Evolutionary conservation across 805 yeast genomes (phyloP).

Genomic region (Saccharomyces mikatae): DNA sequence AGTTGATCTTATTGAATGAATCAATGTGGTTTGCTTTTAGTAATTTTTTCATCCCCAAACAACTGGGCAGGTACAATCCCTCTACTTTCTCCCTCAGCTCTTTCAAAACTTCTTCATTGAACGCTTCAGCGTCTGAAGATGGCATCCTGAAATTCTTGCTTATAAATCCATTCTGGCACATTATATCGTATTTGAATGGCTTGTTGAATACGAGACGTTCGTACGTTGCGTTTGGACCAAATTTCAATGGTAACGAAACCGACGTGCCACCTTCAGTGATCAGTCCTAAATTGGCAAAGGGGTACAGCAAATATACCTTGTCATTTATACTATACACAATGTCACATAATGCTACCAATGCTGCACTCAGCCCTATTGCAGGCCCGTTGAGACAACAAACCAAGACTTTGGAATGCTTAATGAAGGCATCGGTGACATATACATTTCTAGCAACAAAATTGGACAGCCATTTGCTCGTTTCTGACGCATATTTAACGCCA

Average conservation of each 20-base stretch:
- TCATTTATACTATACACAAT: slow-evolving; percentile 60
- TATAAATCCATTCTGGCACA: slow-evolving; percentile 50
- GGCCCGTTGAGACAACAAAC: slow-evolving; percentile 81
- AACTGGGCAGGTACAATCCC: slow-evolving; percentile 35
- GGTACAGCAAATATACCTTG: slow-evolving; percentile 52
- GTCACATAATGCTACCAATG: slow-evolving; percentile 68
- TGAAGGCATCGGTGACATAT: slow-evolving; percentile 57
- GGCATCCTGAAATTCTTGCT: slow-evolving; percentile 45
- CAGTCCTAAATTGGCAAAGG: slow-evolving; percentile 76
- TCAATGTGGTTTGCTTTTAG: slow-evolving; percentile 26
- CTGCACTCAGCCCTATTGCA: slow-evolving; percentile 70
- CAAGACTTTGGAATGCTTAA: slow-evolving; percentile 62
- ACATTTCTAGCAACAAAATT: slow-evolving; percentile 65
- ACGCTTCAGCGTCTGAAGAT: slow-evolving; percentile 34
- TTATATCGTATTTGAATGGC: slow-evolving; percentile 53
- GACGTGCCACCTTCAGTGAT: slow-evolving; percentile 77
- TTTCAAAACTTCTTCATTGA: slow-evolving; percentile 37
- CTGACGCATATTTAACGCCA: slow-evolving; percentile 10
- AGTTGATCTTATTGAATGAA: slow-evolving; percentile 42
- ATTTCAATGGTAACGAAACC: slow-evolving; percentile 55
- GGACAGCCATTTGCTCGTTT: slow-evolving; percentile 41
- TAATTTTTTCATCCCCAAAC: slow-evolving; percentile 37
- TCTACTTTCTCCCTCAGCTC: slow-evolving; percentile 33
- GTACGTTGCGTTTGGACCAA: slow-evolving; percentile 65
- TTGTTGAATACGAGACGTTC: slow-evolving; percentile 66